phyloP scores from a whole-genome alignment of 1,139 yeast genomes.

The Kodamaea derodonti region DNA sequence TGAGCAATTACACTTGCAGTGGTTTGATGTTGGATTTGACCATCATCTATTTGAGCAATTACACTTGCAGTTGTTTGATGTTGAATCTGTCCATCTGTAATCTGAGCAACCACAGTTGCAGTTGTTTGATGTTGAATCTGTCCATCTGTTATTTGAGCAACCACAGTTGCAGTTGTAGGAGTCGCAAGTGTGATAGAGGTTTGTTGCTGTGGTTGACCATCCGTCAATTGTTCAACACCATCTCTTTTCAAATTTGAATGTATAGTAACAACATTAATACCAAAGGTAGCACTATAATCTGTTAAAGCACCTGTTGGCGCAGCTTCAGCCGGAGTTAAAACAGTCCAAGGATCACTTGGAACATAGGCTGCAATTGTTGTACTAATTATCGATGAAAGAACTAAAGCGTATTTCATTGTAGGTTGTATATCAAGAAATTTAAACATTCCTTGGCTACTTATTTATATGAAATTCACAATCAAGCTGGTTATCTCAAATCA shows the following conservation, averaged over 20 bases:
- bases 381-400: conserved; percentile 36
- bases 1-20: conserved; percentile 29
- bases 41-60: conserved; percentile 37
- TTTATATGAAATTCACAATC: neutral
- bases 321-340: conserved; percentile 58
- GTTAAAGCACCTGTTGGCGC: conserved; percentile 59
- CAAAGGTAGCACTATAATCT: conserved; percentile 58
- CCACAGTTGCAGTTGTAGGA: conserved; percentile 20
- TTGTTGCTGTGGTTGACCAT: conserved; percentile 41
- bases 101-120: conserved; percentile 46
- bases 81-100: conserved; percentile 49
- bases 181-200: conserved; percentile 9
- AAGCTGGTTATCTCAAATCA: no score
- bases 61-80: conserved; percentile 35
- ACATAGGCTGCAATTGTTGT: conserved; percentile 59
- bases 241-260: conserved; percentile 24
- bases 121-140: conserved; percentile 52
- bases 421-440: neutral
- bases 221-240: conserved; percentile 29
- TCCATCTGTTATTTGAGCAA: conserved; percentile 39
- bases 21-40: conserved; percentile 35
- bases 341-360: conserved; percentile 71
- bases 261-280: conserved; percentile 63
- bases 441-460: neutral
- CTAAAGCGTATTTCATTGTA: conserved; percentile 28